Conservation (phyloP, 257 asterid genomes). For the Marsdenia floribunda region DNA sequence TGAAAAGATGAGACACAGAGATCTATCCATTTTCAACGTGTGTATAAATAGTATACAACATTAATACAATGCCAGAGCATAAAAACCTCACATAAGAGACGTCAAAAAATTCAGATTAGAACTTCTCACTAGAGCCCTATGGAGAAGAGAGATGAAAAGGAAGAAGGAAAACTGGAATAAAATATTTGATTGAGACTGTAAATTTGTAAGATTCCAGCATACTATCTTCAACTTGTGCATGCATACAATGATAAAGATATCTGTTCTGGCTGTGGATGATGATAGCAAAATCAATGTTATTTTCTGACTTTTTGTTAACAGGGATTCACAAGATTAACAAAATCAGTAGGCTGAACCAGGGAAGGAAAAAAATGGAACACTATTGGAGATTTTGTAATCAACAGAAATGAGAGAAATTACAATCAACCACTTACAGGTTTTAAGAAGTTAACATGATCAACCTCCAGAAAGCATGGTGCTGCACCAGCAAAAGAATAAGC, state of each 20-base stretch:
- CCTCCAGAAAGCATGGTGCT: conserved; percentile 77
- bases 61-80: too few species aligned
- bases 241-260: neutral
- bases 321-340: neutral
- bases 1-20: neutral
- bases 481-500: conserved; percentile 84
- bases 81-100: too few species aligned
- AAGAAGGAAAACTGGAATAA: neutral
- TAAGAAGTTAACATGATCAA: conserved; percentile 86
- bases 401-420: neutral
- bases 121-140: neutral
- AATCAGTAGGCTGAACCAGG: neutral
- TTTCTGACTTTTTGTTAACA: neutral
- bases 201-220: neutral
- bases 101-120: neutral
- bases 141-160: neutral
- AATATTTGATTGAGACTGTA: neutral
- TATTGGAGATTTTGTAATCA: neutral
- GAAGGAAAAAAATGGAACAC: too few species aligned
- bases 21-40: neutral
- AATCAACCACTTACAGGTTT: conserved; percentile 63
- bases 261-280: neutral
- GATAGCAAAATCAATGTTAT: too few species aligned
- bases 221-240: neutral
- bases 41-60: too few species aligned